Conservation (phyloP, 1,284 basidiomycete genomes). For the Apiotrichum siamense region DNA sequence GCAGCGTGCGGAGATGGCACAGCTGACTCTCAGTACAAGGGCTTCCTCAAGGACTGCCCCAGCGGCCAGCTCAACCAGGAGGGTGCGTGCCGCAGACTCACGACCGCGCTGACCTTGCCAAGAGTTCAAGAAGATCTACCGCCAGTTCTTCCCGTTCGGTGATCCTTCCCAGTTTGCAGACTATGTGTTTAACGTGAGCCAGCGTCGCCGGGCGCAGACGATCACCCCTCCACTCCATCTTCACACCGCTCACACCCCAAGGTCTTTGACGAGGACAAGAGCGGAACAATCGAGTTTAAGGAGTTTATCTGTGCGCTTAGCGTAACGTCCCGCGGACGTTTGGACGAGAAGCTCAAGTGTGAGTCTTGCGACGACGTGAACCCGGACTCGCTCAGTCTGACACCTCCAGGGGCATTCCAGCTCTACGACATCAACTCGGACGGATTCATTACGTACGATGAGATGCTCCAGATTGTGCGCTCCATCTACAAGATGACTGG, state of each 20-base stretch:
- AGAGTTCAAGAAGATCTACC: slow-evolving; percentile 97
- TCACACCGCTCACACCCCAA: slow-evolving; percentile 7
- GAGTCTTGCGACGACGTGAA: slow-evolving; percentile 43
- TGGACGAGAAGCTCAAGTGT: slow-evolving; percentile 99
- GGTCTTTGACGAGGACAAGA: slow-evolving; percentile 92
- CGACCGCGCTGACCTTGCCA: background rate
- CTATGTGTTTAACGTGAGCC: slow-evolving; percentile 80
- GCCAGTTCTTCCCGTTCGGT: slow-evolving; percentile 99
- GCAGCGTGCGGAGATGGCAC: background rate
- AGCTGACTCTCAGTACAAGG: slow-evolving; percentile 70
- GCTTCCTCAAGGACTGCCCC: slow-evolving; percentile 98
- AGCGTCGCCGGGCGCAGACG: background rate
- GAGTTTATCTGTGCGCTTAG: slow-evolving; percentile 98
- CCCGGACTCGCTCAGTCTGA: no score
- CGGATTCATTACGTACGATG: slow-evolving; percentile 92
- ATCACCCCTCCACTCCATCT: background rate
- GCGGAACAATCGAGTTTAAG: slow-evolving; percentile 93
- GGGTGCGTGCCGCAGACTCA: slow-evolving; percentile 22
- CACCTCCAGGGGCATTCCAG: slow-evolving; percentile 87
- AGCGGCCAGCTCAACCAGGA: slow-evolving; percentile 92
- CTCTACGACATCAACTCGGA: slow-evolving; percentile 98
- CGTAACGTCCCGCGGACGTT: slow-evolving; percentile 83
- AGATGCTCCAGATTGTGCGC: slow-evolving; percentile 95
- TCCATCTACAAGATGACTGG: slow-evolving; percentile 99
- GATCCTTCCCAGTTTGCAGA: slow-evolving; percentile 96